These are phyloP conservation scores for Pholiota conissans DNA, from an alignment of 768 basidiomycete species.

Conservation along the genomic window DNA sequence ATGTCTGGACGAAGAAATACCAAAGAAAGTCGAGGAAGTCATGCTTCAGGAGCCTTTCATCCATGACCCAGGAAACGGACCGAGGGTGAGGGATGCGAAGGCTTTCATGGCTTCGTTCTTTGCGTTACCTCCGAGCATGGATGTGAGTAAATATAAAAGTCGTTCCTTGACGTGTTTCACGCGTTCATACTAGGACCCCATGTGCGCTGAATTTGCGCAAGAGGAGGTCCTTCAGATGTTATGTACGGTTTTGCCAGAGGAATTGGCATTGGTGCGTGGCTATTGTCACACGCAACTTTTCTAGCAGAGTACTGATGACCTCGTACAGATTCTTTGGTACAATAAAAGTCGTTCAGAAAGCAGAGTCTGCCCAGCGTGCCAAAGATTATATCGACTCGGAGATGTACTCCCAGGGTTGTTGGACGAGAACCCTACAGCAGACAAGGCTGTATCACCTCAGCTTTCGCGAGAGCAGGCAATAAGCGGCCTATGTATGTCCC, in stretches of 20 bases:
- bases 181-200: slow-evolving; percentile 39
- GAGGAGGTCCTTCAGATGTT: slow-evolving; percentile 77
- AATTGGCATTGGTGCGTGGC: slow-evolving; percentile 64
- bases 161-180: neutral
- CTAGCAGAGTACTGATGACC: neutral
- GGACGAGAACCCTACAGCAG: slow-evolving; percentile 19
- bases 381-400: slow-evolving; percentile 68
- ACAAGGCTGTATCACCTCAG: slow-evolving; percentile 13
- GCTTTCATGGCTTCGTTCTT: slow-evolving; percentile 70
- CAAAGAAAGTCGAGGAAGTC: slow-evolving; percentile 18
- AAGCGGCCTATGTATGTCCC: slow-evolving; percentile 71
- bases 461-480: slow-evolving; percentile 59
- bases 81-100: slow-evolving; percentile 67
- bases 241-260: slow-evolving; percentile 64
- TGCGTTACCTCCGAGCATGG: slow-evolving; percentile 60
- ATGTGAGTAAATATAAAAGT: slow-evolving; percentile 29
- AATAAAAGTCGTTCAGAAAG: slow-evolving; percentile 75
- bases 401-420: slow-evolving; percentile 58
- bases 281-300: neutral
- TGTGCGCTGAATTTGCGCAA: slow-evolving; percentile 79
- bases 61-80: slow-evolving; percentile 77
- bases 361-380: slow-evolving; percentile 79
- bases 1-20: slow-evolving; percentile 8
- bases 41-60: slow-evolving; percentile 58
- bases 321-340: slow-evolving; percentile 74